Percentiles rank a stretch among this genome's conserved stretches.
Evolutionary conservation across 495 filamentous ascomycete species (phyloP).

Genomic region (Letharia columbiana): DNA sequence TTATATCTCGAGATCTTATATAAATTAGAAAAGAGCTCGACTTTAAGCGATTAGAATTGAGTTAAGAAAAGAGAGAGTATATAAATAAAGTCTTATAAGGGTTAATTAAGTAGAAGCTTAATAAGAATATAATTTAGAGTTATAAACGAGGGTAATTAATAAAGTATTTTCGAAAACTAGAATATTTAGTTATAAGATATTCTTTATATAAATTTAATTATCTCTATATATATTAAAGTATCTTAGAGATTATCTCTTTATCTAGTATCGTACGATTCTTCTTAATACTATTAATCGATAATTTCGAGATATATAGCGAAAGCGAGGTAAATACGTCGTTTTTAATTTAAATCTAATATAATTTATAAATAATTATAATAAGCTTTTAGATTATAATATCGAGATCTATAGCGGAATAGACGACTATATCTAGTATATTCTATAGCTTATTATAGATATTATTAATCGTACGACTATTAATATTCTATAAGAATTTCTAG

Average conservation of each 20-base stretch:
- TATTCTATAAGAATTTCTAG: too few relatives aligned
- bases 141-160: too few relatives aligned
- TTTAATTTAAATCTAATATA: neutral
- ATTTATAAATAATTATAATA: neutral
- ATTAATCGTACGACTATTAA: too few relatives aligned
- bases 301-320: neutral
- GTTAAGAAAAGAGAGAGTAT: neutral
- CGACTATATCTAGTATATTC: neutral
- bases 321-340: neutral
- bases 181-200: neutral
- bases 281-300: neutral
- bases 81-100: neutral
- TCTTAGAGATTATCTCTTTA: constrained; percentile 1
- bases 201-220: neutral
- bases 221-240: neutral
- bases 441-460: too few relatives aligned
- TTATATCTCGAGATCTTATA: neutral
- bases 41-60: neutral
- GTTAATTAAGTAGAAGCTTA: neutral
- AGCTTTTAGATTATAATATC: neutral
- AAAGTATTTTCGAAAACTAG: neutral
- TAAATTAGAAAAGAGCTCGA: constrained; percentile 2
- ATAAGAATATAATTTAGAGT: neutral
- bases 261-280: neutral
- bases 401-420: neutral